Evolutionary conservation across 2,329 filamentous ascomycete genomes (phyloP).

Genomic region (Phaeosphaeriaceae sp.): DNA sequence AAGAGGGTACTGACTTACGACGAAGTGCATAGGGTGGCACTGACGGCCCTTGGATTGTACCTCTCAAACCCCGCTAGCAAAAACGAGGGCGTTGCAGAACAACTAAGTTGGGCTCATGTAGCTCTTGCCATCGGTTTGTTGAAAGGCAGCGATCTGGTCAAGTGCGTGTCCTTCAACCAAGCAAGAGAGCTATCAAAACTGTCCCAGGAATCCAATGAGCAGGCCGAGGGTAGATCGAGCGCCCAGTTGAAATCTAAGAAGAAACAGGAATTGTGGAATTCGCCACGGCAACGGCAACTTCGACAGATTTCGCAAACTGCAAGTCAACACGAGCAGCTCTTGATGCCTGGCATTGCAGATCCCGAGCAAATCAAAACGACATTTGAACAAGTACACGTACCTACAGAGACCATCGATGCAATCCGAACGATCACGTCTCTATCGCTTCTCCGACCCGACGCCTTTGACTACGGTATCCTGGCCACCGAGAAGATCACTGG

Average conservation of each 20-base stretch:
- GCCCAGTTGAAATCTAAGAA: slow-evolving; percentile 15
- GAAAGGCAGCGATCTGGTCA: slow-evolving; percentile 55
- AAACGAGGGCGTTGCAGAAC: slow-evolving; percentile 6
- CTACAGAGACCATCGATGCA: slow-evolving; percentile 81
- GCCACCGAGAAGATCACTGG: slow-evolving; percentile 91
- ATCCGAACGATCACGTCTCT: slow-evolving; percentile 88
- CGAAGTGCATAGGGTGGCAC: slow-evolving; percentile 67
- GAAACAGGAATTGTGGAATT: slow-evolving; percentile 15
- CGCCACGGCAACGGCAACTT: slow-evolving; percentile 62
- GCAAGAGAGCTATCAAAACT: slow-evolving; percentile 10
- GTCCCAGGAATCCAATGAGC: slow-evolving; percentile 8
- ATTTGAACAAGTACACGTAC: slow-evolving; percentile 85
- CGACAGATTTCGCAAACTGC: slow-evolving; percentile 32
- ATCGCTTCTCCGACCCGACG: slow-evolving; percentile 85
- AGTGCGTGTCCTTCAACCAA: slow-evolving; percentile 48
- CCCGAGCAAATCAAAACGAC: slow-evolving; percentile 83
- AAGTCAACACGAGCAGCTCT: slow-evolving; percentile 80
- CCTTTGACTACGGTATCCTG: slow-evolving; percentile 94
- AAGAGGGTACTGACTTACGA: slow-evolving; percentile 64
- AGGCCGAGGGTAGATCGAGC: slow-evolving; percentile 8
- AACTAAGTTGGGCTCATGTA: slow-evolving; percentile 51
- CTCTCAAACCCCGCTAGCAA: slow-evolving; percentile 23
- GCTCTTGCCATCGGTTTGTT: slow-evolving; percentile 52
- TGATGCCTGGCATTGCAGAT: slow-evolving; percentile 83
- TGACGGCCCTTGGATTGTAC: slow-evolving; percentile 57